A percentile compares a stretch with the other conserved stretches of the same genome.
phyloP scores from a whole-genome alignment of 495 filamentous ascomycete genomes.

The Diplogelasinospora grovesii region DNA sequence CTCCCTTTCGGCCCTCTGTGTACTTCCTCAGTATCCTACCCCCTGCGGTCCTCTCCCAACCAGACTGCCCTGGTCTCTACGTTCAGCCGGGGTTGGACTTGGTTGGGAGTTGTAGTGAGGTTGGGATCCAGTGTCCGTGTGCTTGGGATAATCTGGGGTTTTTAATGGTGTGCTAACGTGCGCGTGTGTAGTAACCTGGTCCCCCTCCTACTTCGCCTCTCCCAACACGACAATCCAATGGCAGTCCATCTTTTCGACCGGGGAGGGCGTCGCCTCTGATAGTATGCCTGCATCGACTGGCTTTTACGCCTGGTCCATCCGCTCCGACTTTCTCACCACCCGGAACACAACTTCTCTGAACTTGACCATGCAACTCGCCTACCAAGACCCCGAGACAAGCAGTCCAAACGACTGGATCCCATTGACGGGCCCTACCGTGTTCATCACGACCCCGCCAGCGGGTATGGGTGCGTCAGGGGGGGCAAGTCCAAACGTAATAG shows the following conservation, averaged over 20 bases:
- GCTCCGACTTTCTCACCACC: slow-evolving; percentile 10
- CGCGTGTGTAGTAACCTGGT: slow-evolving; percentile 24
- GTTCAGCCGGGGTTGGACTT: no score
- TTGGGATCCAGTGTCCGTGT: no score
- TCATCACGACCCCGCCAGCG: not conserved
- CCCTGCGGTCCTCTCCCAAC: not conserved
- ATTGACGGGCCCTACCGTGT: slow-evolving; percentile 13
- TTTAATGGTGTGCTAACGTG: no score
- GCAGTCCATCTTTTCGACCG: not conserved
- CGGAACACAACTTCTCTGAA: slow-evolving; percentile 1
- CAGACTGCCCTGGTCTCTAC: no score
- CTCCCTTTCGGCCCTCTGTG: not conserved
- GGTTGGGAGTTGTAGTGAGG: no score
- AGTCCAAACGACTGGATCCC: not conserved
- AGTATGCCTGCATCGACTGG: slow-evolving; percentile 13
- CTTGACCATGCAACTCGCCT: slow-evolving; percentile 12
- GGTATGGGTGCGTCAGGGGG: not conserved
- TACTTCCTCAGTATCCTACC: not conserved
- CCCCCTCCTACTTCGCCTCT: slow-evolving; percentile 12
- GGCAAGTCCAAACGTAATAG: slow-evolving; percentile 4
- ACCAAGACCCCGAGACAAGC: slow-evolving; percentile 3
- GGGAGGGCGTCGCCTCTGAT: slow-evolving; percentile 5
- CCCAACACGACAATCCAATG: slow-evolving; percentile 8
- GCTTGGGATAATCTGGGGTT: no score
- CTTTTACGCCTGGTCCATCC: slow-evolving; percentile 20